Base-by-base conservation (phyloP, 768 basidiomycete genomes). In the Sistotremastrum suecicum region DNA sequence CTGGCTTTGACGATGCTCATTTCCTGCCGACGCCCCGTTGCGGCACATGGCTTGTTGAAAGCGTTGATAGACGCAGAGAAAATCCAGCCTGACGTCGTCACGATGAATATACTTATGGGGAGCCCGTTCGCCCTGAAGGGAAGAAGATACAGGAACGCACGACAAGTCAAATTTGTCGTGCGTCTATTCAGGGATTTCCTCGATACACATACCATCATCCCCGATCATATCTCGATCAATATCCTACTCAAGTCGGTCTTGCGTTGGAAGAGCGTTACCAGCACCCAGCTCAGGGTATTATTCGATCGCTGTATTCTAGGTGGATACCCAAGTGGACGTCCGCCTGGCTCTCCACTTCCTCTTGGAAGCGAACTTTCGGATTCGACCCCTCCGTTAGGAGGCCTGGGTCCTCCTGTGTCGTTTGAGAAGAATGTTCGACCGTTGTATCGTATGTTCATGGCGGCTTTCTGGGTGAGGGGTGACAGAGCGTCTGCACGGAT, bases 381-480 rank as follows among this genome's bases (percentile, higher is more conserved):
- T 37, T 44, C 5, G 36, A 29, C 6, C 33, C 60, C 53, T 7
- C 56, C 20, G 39, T 38, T 40, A 28, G 33, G 42, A n/a, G 36
- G 37, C 41, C 41, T 39, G 34, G 46, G 45, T n/a, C 45, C 64
- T 37, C 60, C 62, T 20, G 64, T 80, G 45, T 74, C 70, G 3
- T 80, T 77, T 45, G 63, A 66, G 47, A 66, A 62, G 46, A 80
- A 85, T 56, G 67, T 76, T n/a, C 63, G 66, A 47, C 84, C 84
- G 37, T 54, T 87, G 59, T 80, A 79, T 59, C 79, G 70, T 64
- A 77, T 77, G 74, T 78, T 87, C 60, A 73, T 82, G 54, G 76
- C 71, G 53, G 76, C 75, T 9, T 70, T 86, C 50, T 70, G 74
- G 56, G 43, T 65, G 37, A 62, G 75, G 31, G 69, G 69, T 20